Evolutionary conservation across 2,329 filamentous ascomycete species (phyloP).

Genomic region (Epichloe brachyelytri): DNA sequence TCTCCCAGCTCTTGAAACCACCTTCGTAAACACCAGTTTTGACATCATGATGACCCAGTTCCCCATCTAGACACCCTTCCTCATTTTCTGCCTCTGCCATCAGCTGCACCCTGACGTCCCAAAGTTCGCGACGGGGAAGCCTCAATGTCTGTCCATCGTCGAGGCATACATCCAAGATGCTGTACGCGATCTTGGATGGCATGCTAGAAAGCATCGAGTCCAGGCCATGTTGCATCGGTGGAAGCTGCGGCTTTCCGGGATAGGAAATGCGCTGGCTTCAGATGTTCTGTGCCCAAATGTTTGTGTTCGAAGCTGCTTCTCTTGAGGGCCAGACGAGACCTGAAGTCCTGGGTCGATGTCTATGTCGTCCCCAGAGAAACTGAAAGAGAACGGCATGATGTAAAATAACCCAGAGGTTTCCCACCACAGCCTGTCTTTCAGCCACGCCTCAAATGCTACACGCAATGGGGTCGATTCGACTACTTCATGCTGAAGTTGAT

Average conservation of each 20-base stretch:
- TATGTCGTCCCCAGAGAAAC: conserved; percentile 52
- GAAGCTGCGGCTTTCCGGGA: conserved; percentile 46
- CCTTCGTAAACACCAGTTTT: conserved; percentile 76
- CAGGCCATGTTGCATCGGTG: conserved; percentile 38
- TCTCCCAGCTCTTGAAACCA: conserved; percentile 85
- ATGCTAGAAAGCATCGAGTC: conserved; percentile 40
- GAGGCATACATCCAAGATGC: conserved; percentile 42
- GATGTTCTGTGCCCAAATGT: conserved; percentile 12
- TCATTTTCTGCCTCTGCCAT: conserved; percentile 55
- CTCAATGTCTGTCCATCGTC: conserved; percentile 39
- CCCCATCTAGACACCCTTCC: conserved; percentile 23
- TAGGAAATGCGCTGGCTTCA: conserved; percentile 41
- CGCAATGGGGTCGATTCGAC: not conserved
- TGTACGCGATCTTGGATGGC: conserved; percentile 63
- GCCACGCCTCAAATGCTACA: not conserved
- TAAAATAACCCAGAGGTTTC: no score
- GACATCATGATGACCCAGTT: conserved; percentile 58
- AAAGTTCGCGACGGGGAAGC: conserved; percentile 64
- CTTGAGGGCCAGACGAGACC: conserved; percentile 9
- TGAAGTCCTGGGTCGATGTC: conserved; percentile 23
- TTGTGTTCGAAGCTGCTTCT: not conserved
- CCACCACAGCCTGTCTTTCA: not conserved
- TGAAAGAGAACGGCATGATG: conserved; percentile 43
- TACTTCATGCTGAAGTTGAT: not conserved
- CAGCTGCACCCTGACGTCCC: conserved; percentile 69